Conservation (phyloP, 78 protist genomes). For the Bodo saltans region DNA sequence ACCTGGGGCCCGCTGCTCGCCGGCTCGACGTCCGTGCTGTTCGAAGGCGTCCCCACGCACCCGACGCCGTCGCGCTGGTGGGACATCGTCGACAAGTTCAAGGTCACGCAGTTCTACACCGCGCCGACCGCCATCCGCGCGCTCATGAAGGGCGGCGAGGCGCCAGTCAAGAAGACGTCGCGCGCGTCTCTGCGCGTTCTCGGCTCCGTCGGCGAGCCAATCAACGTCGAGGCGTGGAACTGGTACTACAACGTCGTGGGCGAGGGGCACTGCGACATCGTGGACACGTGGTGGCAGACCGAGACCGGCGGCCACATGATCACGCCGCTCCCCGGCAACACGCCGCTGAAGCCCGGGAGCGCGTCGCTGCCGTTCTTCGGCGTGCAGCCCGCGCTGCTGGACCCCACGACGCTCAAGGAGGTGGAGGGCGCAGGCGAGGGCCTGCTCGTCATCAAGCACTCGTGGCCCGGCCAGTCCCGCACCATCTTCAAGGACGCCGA, state of each 20-base stretch:
- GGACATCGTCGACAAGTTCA: conserved; percentile 74
- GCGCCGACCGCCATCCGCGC: conserved; percentile 97
- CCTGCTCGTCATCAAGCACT: conserved; percentile 44
- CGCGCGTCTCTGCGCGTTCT: conserved; percentile 64
- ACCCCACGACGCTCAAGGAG: conserved; percentile 43
- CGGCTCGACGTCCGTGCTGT: conserved; percentile 87
- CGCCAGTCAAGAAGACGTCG: conserved; percentile 38
- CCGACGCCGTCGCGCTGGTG: conserved; percentile 85
- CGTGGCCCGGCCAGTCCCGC: conserved; percentile 87
- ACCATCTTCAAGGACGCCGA: conserved; percentile 71
- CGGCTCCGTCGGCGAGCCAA: conserved; percentile 91
- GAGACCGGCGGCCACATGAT: conserved; percentile 91
- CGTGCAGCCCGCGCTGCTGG: conserved; percentile 71
- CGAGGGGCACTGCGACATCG: conserved; percentile 70
- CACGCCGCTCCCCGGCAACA: conserved; percentile 87
- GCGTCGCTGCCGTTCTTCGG: conserved; percentile 92
- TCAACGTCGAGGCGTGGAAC: conserved; percentile 86
- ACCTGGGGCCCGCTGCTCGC: conserved; percentile 90
- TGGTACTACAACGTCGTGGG: conserved; percentile 88
- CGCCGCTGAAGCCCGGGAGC: conserved; percentile 84
- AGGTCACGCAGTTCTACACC: conserved; percentile 89
- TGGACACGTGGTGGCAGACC: conserved; percentile 97
- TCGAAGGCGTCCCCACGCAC: conserved; percentile 84
- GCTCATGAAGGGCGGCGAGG: conserved; percentile 69
- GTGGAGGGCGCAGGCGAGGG: conserved; percentile 45